Base-by-base conservation (phyloP, 2,329 filamentous ascomycete genomes). In the Lanzia echinophila region DNA sequence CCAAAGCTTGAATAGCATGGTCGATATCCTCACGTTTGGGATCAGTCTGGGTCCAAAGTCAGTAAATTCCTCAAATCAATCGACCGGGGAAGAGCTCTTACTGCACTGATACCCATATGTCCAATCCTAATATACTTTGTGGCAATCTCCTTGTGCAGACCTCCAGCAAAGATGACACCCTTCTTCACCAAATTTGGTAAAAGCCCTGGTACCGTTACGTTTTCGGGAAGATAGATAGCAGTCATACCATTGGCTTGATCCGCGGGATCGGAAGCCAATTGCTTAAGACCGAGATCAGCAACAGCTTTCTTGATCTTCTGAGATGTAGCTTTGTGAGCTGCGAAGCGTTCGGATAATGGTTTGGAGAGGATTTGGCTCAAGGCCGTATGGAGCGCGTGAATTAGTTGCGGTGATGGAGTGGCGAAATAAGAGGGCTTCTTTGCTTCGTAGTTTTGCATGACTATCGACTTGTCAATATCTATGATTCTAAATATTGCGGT, bases 361-460 rank as follows among this genome's bases (percentile, higher is more conserved):
- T 79, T 79, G n/a, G 86, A 78, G 48, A 95, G 80, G 67, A 97
- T 94, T 71, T 96, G 90, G 54, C 78, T 86, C 28, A 99, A 79
- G 2, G 90, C 81, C 8, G 91, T 96, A 78, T 99, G 87, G 34
- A 99, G 81, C 46, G 94, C 94, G 72, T 88, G 92, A 63, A 99
- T 79, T 48, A 99, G 82, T 73, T 99, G 94, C 13, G 94, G 94
- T 4, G 91, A 90, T 1, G 94, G 94, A 1, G 94, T 99, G 36
- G 94, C 94, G 68, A 99, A 99, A 78, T 99, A 99, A 2, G 90
- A 95, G 36, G 94, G 83, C 76, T 97, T 99, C 77, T 91, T 90
- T 60, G 90, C 89, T 75, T 99, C 94, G 73, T 99, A 99, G 75
- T 96, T 97, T 75, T 94, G 84, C 92, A 99, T 97, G 72, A 99